phyloP scores from a whole-genome alignment of 805 yeast species.

The Candida wancherniae region DNA sequence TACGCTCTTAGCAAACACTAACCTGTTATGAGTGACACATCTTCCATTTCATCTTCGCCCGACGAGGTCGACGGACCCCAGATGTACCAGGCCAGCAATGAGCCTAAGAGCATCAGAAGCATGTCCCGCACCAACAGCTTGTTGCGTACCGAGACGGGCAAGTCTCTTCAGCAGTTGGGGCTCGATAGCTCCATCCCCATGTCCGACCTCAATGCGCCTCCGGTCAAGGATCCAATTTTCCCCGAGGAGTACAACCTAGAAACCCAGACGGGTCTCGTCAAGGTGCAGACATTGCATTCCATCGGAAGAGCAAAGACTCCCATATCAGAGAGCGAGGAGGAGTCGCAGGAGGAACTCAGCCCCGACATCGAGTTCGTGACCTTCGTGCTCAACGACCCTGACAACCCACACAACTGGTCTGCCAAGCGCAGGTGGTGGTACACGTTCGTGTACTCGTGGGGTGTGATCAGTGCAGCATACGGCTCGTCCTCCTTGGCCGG shows the following conservation, averaged over 20 bases:
- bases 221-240: constrained; percentile 63
- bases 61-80: constrained; percentile 9
- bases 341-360: constrained; percentile 36
- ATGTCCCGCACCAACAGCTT: constrained; percentile 5
- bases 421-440: constrained; percentile 51
- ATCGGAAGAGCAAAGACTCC: constrained; percentile 49
- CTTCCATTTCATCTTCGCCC: constrained; percentile 12
- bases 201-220: constrained; percentile 45
- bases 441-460: constrained; percentile 61
- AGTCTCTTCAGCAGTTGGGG: constrained; percentile 62
- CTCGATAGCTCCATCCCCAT: constrained; percentile 48
- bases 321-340: constrained; percentile 17
- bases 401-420: constrained; percentile 87
- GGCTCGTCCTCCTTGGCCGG: constrained; percentile 92
- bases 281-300: constrained; percentile 63
- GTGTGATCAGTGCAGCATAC: constrained; percentile 87
- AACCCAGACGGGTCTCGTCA: constrained; percentile 84
- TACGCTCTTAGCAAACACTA: not conserved
- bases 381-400: constrained; percentile 73
- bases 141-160: constrained; percentile 55
- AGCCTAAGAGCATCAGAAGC: constrained; percentile 2
- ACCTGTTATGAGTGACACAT: constrained; percentile 8
- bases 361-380: constrained; percentile 82
- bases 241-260: constrained; percentile 91
- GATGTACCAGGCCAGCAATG: constrained; percentile 7